These are phyloP conservation scores for Mrakia frigida DNA, from an alignment of 768 basidiomycete species.

Conservation along the genomic window DNA sequence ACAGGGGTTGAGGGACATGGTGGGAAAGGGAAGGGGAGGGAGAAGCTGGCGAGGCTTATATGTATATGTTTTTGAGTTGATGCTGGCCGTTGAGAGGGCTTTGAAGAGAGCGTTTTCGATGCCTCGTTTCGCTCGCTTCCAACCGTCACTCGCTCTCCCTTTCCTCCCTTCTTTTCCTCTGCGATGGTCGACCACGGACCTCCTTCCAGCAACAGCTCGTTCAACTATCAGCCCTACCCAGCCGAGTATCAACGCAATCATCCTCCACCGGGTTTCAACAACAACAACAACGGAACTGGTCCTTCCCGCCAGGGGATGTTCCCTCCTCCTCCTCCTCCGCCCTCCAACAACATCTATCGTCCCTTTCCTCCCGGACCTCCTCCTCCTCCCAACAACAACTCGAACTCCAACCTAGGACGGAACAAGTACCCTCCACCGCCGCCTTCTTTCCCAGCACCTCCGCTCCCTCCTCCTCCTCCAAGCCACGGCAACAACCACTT, in stretches of 20 bases:
- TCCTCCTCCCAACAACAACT: not conserved
- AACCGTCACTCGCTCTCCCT: not conserved
- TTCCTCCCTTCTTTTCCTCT: not conserved
- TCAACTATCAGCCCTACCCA: not conserved
- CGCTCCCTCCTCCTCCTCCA: too few relatives aligned
- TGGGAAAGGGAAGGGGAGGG: not conserved
- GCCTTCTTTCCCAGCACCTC: too few relatives aligned
- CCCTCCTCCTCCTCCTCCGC: not conserved
- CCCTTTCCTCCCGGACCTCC: not conserved
- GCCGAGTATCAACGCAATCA: not conserved
- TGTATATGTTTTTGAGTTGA: not conserved
- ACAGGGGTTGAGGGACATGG: slow-evolving; percentile 28
- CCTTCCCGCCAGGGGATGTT: not conserved
- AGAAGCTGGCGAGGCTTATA: slow-evolving; percentile 6
- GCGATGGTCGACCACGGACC: not conserved
- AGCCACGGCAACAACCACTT: too few relatives aligned
- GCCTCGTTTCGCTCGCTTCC: not conserved
- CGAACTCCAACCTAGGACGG: not conserved
- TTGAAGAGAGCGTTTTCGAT: not conserved
- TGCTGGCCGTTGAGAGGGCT: not conserved
- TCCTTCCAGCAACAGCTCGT: not conserved
- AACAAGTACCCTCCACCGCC: too few relatives aligned
- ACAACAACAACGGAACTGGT: not conserved
- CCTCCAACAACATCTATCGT: not conserved
- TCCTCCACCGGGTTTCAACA: not conserved